These are phyloP conservation scores for Mycena haematopus DNA, from an alignment of 768 basidiomycete genomes.

Conservation along the genomic window DNA sequence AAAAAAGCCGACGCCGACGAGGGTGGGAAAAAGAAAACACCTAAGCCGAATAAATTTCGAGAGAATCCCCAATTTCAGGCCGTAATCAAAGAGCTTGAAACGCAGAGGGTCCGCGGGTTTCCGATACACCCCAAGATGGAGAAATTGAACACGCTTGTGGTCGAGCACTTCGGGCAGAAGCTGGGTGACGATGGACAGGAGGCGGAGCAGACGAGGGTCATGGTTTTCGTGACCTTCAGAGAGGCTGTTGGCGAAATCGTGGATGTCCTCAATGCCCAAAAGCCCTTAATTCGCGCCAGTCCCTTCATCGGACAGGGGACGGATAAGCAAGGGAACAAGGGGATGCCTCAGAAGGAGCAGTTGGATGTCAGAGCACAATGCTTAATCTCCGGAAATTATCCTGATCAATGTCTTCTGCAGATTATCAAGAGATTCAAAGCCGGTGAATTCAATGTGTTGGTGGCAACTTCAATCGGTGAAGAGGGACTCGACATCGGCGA, in stretches of 20 bases:
- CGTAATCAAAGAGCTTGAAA: slow-evolving; percentile 71
- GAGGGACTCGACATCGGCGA: slow-evolving; percentile 99
- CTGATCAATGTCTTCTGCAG: slow-evolving; percentile 46
- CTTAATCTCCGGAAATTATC: background rate
- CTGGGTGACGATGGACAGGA: slow-evolving; percentile 49
- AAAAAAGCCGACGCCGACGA: slow-evolving; percentile 40
- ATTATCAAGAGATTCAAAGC: slow-evolving; percentile 86
- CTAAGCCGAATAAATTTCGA: slow-evolving; percentile 52
- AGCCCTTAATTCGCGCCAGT: slow-evolving; percentile 80
- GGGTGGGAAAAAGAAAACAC: slow-evolving; percentile 45
- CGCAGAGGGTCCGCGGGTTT: slow-evolving; percentile 60
- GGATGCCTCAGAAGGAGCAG: slow-evolving; percentile 91
- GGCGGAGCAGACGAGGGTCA: slow-evolving; percentile 73
- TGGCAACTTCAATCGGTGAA: slow-evolving; percentile 96
- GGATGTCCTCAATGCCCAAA: slow-evolving; percentile 73
- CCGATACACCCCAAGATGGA: slow-evolving; percentile 92
- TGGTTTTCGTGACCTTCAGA: slow-evolving; percentile 94
- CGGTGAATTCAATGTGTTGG: slow-evolving; percentile 89
- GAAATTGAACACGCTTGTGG: slow-evolving; percentile 70
- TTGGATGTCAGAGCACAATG: slow-evolving; percentile 64
- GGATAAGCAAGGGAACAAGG: slow-evolving; percentile 86
- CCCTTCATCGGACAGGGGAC: slow-evolving; percentile 91
- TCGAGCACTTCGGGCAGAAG: slow-evolving; percentile 78
- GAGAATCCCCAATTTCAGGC: slow-evolving; percentile 67
- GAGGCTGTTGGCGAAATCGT: slow-evolving; percentile 93